These are phyloP conservation scores for Scheffersomyces segobiensis DNA, from an alignment of 1,139 yeast species.

Conservation along the genomic window DNA sequence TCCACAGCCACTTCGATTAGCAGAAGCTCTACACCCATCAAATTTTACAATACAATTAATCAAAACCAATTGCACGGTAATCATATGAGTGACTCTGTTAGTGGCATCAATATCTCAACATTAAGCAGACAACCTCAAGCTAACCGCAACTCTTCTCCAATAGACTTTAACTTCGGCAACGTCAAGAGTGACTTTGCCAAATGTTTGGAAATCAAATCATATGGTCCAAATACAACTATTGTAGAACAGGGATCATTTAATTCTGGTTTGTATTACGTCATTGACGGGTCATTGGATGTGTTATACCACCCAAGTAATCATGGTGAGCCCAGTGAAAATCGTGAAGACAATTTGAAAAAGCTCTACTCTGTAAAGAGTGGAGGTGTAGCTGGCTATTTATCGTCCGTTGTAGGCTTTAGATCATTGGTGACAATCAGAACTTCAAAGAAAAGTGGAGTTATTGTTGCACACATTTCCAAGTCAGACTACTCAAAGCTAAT, in stretches of 20 bases:
- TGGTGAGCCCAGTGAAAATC: slow-evolving; percentile 2
- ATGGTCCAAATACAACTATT: slow-evolving; percentile 55
- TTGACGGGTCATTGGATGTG: slow-evolving; percentile 75
- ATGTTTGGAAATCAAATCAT: slow-evolving; percentile 55
- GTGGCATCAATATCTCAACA: neutral
- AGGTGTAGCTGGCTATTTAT: slow-evolving; percentile 85
- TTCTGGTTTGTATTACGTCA: slow-evolving; percentile 76
- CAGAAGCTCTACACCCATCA: slow-evolving; percentile 19
- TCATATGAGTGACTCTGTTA: neutral
- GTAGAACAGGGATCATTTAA: slow-evolving; percentile 66
- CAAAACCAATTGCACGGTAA: slow-evolving; percentile 17
- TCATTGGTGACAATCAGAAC: slow-evolving; percentile 69
- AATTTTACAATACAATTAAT: slow-evolving; percentile 31
- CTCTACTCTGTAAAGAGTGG: slow-evolving; percentile 71
- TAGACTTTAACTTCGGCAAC: slow-evolving; percentile 11
- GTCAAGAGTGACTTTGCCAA: slow-evolving; percentile 69
- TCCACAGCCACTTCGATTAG: slow-evolving; percentile 10
- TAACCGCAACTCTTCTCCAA: neutral
- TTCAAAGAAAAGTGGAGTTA: slow-evolving; percentile 54
- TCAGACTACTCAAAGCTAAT: slow-evolving; percentile 61
- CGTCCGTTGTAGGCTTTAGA: slow-evolving; percentile 75
- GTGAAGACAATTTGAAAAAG: slow-evolving; percentile 23
- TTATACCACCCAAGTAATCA: slow-evolving; percentile 25
- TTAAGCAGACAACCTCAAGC: neutral
- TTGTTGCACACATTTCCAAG: slow-evolving; percentile 73